These are phyloP conservation scores for Gnaphalium uliginosum DNA, from an alignment of 129 eudicot genomes.

Conservation along the genomic window DNA sequence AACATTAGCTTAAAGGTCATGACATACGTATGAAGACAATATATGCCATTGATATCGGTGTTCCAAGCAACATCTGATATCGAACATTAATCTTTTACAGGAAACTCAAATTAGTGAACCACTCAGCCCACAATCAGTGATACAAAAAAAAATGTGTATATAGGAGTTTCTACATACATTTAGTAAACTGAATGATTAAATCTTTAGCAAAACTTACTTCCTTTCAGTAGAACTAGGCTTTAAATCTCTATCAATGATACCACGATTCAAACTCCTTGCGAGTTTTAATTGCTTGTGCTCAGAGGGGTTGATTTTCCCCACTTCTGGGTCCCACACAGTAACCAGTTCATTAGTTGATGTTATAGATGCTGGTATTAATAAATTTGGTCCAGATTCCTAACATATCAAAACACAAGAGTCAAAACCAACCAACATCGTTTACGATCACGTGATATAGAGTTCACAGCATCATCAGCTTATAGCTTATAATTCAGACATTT, in stretches of 20 bases:
- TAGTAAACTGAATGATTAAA: conserved; percentile 2
- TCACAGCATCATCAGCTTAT: not conserved
- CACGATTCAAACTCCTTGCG: conserved; percentile 94
- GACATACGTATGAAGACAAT: not conserved
- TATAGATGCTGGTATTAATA: conserved; percentile 83
- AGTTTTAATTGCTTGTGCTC: conserved; percentile 97
- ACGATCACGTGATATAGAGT: not conserved
- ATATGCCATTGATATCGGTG: not conserved
- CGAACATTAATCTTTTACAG: not conserved
- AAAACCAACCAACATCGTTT: conserved; percentile 17
- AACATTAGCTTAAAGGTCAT: not conserved
- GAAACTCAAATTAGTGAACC: not conserved
- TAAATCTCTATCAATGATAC: conserved; percentile 95
- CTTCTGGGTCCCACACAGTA: conserved; percentile 97
- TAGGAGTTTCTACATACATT: not conserved
- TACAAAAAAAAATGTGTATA: not conserved
- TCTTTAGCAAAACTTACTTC: conserved; percentile 53
- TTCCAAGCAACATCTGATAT: not conserved
- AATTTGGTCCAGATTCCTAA: conserved; percentile 94
- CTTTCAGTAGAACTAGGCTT: conserved; percentile 91
- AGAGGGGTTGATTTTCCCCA: conserved; percentile 93
- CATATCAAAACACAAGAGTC: conserved; percentile 17
- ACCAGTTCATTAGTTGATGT: conserved; percentile 91
- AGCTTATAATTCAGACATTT: not conserved
- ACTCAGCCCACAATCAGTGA: conserved; percentile 5